Base-by-base conservation (phyloP, 441 rosid genomes). In the Erysimum cheiri region DNA sequence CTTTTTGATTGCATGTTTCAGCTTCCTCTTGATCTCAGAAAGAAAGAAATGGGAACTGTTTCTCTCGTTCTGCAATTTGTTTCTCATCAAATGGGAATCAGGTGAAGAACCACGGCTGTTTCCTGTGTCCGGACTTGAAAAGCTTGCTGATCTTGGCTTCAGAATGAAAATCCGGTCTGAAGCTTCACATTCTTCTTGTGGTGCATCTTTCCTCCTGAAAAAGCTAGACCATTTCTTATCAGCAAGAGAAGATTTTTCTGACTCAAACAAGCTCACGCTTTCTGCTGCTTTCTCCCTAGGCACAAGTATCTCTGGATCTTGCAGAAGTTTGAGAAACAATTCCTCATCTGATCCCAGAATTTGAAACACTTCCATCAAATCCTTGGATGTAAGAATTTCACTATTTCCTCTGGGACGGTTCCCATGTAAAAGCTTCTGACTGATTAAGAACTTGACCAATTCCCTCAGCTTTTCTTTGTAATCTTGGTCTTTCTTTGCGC, bases 1-100 rank as follows among this genome's bases (percentile, higher is more conserved):
- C 74, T 81, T 92, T 60, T 95, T 91, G 82, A 96, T 89, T 31
- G 91, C 95, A 79, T 84, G 85, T 72, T 78, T 92, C 85, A 88
- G 81, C 85, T 81, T 96, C 80, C 89, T 89, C 80, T 87, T 96
- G 49, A 96, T 86, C 81, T 89, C 95, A 39, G 89, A 48, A 60
- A 96, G 81, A 73, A 81, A 86, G 78, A 82, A 84, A 70, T 82
- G 82, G 75, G 94, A 82, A 74, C 84, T 80, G 58, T 65, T 81
- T 82, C 82, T 87, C 75, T 84, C 96, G 77, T 71, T 82, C 43
- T 74, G 77, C 41, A 50, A 73, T 73, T 76, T 83, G 70, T 78
- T 74, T 84, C 79, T 72, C 41, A 77, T 22, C 49, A 73, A 54
- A 53, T 64, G 78, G 63, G 87, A 67, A 56, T 76, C 84, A 44